A percentile compares a stretch with the other conserved stretches of the same genome.
Conservation (phyloP, 1,284 basidiomycete genomes). For the Entoloma clypeatum region DNA sequence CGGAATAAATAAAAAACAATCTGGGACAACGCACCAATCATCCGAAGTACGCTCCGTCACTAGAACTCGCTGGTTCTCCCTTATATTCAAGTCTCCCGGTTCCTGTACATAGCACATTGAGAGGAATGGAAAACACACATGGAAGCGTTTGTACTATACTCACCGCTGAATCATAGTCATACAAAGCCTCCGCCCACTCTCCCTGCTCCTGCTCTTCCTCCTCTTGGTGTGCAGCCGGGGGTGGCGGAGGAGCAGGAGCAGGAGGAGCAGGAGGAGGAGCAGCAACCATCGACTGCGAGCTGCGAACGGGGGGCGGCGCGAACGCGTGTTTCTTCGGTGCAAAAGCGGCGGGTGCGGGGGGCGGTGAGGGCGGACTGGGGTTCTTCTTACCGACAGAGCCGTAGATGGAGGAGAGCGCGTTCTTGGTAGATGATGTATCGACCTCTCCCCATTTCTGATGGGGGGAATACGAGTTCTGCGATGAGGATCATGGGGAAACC, state of each 20-base stretch:
- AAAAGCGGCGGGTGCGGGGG: slow-evolving; percentile 48
- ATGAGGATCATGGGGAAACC: not conserved
- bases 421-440: slow-evolving; percentile 50
- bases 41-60: slow-evolving; percentile 64
- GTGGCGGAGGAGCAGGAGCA: slow-evolving; percentile 16
- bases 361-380: slow-evolving; percentile 31
- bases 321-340: slow-evolving; percentile 40
- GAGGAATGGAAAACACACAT: not conserved
- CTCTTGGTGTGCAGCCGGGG: slow-evolving; percentile 28
- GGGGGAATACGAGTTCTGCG: not conserved
- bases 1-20: slow-evolving; percentile 5
- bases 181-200: slow-evolving; percentile 75
- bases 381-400: slow-evolving; percentile 40
- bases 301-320: slow-evolving; percentile 49
- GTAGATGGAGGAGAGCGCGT: slow-evolving; percentile 46
- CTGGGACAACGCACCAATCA: slow-evolving; percentile 55
- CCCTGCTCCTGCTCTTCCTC: slow-evolving; percentile 46
- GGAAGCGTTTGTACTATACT: slow-evolving; percentile 19
- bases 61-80: slow-evolving; percentile 50
- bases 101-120: slow-evolving; percentile 41
- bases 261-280: slow-evolving; percentile 16
- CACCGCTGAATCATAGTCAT: slow-evolving; percentile 69
- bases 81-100: slow-evolving; percentile 57
- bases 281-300: slow-evolving; percentile 21
- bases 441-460: slow-evolving; percentile 56